Conservation (phyloP, 192 early-diverging fungal species). For the Podochytrium sp. region DNA sequence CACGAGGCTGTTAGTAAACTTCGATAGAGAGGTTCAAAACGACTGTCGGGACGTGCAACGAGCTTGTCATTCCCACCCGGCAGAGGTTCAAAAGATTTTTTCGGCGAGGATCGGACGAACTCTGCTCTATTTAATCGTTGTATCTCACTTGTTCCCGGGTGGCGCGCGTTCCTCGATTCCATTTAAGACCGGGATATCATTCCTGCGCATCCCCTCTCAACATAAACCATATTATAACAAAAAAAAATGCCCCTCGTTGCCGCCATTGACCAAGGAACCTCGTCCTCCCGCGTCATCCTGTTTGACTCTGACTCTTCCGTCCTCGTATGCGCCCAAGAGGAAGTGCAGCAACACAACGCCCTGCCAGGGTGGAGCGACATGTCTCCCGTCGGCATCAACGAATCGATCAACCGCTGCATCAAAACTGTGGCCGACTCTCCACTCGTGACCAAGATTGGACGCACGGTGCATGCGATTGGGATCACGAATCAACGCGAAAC, state of each 20-base stretch:
- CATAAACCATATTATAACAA: no score
- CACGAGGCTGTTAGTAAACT: no score
- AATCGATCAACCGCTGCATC: slow-evolving; percentile 71
- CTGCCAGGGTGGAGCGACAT: slow-evolving; percentile 82
- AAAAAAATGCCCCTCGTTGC: slow-evolving; percentile 44
- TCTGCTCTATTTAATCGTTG: no score
- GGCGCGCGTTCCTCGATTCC: no score
- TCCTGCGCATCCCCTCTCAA: no score
- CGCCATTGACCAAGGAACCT: slow-evolving; percentile 94
- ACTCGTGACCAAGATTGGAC: slow-evolving; percentile 57
- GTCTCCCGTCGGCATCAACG: slow-evolving; percentile 76
- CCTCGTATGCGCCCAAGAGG: slow-evolving; percentile 75
- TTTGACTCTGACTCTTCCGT: slow-evolving; percentile 78
- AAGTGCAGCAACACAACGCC: slow-evolving; percentile 71
- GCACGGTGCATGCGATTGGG: slow-evolving; percentile 68
- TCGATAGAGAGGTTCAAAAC: no score
- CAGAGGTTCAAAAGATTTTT: no score
- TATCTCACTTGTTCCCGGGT: no score
- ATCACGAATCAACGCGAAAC: slow-evolving; percentile 97
- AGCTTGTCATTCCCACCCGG: no score
- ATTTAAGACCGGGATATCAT: no score
- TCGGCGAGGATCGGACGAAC: no score
- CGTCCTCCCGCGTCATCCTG: slow-evolving; percentile 88
- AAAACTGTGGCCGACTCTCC: slow-evolving; percentile 60
- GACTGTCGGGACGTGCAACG: no score